phyloP scores from a whole-genome alignment of 148 eudicot species.

The Talinum fruticosum region DNA sequence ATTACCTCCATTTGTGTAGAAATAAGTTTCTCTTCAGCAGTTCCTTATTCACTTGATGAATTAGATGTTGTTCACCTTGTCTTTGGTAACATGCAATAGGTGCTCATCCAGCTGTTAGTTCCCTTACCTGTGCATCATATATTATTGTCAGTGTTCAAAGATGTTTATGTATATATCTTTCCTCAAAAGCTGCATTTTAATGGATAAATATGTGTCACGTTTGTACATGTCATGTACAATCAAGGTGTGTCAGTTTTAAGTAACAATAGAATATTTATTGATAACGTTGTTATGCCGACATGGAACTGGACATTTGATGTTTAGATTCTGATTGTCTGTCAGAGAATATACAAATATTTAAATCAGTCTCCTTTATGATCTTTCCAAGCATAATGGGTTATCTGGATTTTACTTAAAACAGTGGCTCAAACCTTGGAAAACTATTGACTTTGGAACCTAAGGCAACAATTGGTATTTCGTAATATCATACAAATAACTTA shows the following conservation, averaged over 20 bases:
- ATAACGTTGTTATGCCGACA: background rate
- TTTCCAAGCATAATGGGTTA: background rate
- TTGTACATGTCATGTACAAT: background rate
- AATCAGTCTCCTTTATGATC: background rate
- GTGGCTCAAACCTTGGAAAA: background rate
- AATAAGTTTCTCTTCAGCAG: background rate
- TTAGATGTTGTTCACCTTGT: background rate
- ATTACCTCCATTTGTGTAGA: background rate
- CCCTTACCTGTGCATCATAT: conserved; percentile 9
- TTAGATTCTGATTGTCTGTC: background rate
- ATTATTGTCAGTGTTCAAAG: background rate
- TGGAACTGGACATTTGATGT: background rate
- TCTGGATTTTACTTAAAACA: background rate
- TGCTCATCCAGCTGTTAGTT: conserved; percentile 1
- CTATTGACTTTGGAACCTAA: background rate
- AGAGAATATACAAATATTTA: background rate
- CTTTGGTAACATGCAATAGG: background rate
- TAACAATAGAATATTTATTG: background rate
- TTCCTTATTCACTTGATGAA: background rate
- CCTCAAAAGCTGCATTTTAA: background rate
- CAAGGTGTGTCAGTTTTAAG: background rate
- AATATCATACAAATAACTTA: background rate
- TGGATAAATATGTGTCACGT: background rate
- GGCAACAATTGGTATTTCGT: background rate
- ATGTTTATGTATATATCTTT: background rate